Conservation (phyloP, 139 green algal genomes). For the Chlamydomonas incerta region DNA sequence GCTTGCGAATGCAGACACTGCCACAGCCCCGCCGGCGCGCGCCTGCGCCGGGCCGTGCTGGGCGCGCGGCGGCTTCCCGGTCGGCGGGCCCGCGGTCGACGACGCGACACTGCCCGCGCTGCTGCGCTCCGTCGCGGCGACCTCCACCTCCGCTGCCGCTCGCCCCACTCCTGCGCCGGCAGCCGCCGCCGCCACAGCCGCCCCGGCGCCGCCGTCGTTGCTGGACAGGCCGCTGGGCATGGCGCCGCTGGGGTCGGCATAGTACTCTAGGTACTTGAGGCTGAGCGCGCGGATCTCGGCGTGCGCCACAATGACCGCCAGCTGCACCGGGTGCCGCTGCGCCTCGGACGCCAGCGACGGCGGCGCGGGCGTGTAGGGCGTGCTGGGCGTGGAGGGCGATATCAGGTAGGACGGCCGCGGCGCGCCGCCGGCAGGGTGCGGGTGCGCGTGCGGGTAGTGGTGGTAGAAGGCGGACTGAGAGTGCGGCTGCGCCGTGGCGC, state of each 20-base stretch:
- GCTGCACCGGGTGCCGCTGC: not conserved
- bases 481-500: not conserved
- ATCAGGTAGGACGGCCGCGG: not conserved
- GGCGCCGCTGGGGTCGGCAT: conserved; percentile 25
- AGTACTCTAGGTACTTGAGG: conserved; percentile 15
- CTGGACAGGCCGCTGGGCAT: conserved; percentile 14
- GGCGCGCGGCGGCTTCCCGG: too few relatives aligned
- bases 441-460: not conserved
- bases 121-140: too few relatives aligned
- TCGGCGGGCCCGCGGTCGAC: too few relatives aligned
- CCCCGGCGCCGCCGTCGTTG: not conserved
- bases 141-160: too few relatives aligned
- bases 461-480: not conserved
- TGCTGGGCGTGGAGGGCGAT: not conserved
- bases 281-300: not conserved
- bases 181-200: not conserved
- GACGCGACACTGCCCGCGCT: too few relatives aligned
- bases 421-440: not conserved
- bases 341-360: not conserved
- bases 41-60: too few relatives aligned
- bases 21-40: too few relatives aligned
- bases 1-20: too few relatives aligned
- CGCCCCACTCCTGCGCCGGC: not conserved
- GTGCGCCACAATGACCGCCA: not conserved
- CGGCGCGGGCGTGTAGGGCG: not conserved